Evolutionary conservation across 495 filamentous ascomycete species (phyloP).

Genomic region (Delitschia confertaspora): DNA sequence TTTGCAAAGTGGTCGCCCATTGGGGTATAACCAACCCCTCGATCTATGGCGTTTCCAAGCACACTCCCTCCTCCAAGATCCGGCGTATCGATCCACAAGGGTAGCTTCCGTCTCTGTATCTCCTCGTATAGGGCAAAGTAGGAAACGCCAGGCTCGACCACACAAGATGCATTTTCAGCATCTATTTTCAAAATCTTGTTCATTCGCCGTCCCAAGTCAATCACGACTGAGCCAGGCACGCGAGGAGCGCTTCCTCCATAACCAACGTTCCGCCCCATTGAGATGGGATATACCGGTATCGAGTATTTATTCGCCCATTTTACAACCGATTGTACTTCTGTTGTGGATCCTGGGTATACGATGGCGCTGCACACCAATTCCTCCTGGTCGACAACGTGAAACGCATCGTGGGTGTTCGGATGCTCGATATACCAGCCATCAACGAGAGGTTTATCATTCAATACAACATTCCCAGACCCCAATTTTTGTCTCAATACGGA

Average conservation of each 20-base stretch:
- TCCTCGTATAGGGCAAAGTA: slow-evolving; percentile 47
- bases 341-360: slow-evolving; percentile 36
- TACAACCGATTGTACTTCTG: slow-evolving; percentile 26
- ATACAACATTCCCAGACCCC: slow-evolving; percentile 38
- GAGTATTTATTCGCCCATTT: slow-evolving; percentile 46
- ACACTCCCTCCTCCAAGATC: slow-evolving; percentile 51
- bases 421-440: slow-evolving; percentile 51
- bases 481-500: slow-evolving; percentile 34
- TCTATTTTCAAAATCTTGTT: slow-evolving; percentile 48
- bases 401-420: slow-evolving; percentile 48
- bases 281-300: slow-evolving; percentile 48
- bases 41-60: slow-evolving; percentile 42
- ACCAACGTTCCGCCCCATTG: slow-evolving; percentile 46
- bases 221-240: slow-evolving; percentile 44
- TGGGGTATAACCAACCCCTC: slow-evolving; percentile 50
- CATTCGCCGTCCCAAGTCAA: slow-evolving; percentile 50
- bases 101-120: slow-evolving; percentile 37
- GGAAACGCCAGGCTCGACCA: slow-evolving; percentile 53
- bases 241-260: slow-evolving; percentile 52
- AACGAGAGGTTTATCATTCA: slow-evolving; percentile 40
- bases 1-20: slow-evolving; percentile 47
- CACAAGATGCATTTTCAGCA: slow-evolving; percentile 42
- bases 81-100: slow-evolving; percentile 45
- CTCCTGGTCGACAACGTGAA: slow-evolving; percentile 44
- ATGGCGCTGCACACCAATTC: slow-evolving; percentile 42